Evolutionary conservation across 768 basidiomycete species (phyloP), one percentile per base, ranked within the genome.

Genomic region (Boletus sp.): DNA sequence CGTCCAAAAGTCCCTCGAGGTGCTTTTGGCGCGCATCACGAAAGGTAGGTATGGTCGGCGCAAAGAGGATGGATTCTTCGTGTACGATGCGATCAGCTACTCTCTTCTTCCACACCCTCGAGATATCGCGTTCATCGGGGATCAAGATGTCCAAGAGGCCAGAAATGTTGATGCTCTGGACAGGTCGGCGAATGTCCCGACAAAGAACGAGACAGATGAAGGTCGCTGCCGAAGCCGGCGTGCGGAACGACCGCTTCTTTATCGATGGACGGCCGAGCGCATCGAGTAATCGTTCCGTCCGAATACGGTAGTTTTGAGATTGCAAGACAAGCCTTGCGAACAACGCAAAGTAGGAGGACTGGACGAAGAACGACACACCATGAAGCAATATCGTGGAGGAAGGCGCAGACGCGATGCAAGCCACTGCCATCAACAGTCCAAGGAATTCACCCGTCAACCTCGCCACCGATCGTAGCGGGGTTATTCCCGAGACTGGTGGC

Each of bases 171-270:
- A 64, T 51, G 15, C 9, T 43, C 39, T 30, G 54, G 30, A 64
- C 59, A 4, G 63, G 59, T 5, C 59, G 56, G n/a, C 34, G 40
- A 14, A 52, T 52, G 8, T 48, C 54, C 9, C 30, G 52, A 30
- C 55, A 64, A 17, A 64, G 62, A 39, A 56, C 38, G 40, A 64
- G 51, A 30, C 55, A 60, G 2, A 19, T 50, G 10, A 64, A 64
- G 0, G 63, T 61, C 10, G 56, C 62, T n/a, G 58, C 62, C 7
- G 59, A 54, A 17, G 55, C 59, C 11, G 39, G 53, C 3, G 62
- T 61, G 17, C 14, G 38, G 49, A 64, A 64, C 4, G 37, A 17
- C 59, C 59, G 54, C 27, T 64, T 61, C 29, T 7, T 61, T 21
- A 58, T 50, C 29, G 17, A 13, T 7, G 63, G 63, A 29, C 14